Evolutionary conservation across 331 rosid genomes (phyloP).

Genomic region (Arachis monticola): DNA sequence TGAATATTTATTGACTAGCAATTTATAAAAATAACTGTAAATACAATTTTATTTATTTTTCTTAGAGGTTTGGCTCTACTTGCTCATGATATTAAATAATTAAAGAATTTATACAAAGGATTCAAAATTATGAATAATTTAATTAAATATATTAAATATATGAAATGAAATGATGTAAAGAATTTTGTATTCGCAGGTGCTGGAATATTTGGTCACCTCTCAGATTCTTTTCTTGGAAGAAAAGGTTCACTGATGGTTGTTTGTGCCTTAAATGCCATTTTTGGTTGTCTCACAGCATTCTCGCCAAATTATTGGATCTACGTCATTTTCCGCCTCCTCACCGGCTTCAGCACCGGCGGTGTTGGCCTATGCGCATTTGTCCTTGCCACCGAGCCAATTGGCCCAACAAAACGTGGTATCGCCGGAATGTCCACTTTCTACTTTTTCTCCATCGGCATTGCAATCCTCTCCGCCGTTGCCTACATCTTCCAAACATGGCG

Average conservation of each 20-base stretch:
- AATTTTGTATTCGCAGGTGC: constrained; percentile 54
- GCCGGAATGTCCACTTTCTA: constrained; percentile 77
- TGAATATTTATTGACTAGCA: too few species aligned
- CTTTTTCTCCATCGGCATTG: constrained; percentile 79
- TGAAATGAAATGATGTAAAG: too few species aligned
- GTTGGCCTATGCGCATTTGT: constrained; percentile 72
- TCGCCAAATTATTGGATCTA: constrained; percentile 61
- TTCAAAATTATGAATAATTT: too few species aligned
- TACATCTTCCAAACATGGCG: constrained; percentile 72
- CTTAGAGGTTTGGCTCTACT: too few species aligned
- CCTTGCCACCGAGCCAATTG: constrained; percentile 67
- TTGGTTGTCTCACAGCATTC: constrained; percentile 70
- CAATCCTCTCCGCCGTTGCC: constrained; percentile 60
- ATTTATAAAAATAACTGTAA: too few species aligned
- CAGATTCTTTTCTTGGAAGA: constrained; percentile 74
- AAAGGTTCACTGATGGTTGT: constrained; percentile 68
- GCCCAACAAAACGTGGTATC: constrained; percentile 59
- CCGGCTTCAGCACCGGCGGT: constrained; percentile 76
- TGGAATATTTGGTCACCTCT: constrained; percentile 76
- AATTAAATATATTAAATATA: background rate
- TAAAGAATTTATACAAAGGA: too few species aligned
- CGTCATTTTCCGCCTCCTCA: constrained; percentile 65
- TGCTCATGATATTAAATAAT: too few species aligned
- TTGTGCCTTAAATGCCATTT: constrained; percentile 61
- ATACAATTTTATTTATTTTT: too few species aligned